These are phyloP conservation scores for Parachaetomium inaequale DNA, from an alignment of 495 filamentous ascomycete species.

Conservation along the genomic window DNA sequence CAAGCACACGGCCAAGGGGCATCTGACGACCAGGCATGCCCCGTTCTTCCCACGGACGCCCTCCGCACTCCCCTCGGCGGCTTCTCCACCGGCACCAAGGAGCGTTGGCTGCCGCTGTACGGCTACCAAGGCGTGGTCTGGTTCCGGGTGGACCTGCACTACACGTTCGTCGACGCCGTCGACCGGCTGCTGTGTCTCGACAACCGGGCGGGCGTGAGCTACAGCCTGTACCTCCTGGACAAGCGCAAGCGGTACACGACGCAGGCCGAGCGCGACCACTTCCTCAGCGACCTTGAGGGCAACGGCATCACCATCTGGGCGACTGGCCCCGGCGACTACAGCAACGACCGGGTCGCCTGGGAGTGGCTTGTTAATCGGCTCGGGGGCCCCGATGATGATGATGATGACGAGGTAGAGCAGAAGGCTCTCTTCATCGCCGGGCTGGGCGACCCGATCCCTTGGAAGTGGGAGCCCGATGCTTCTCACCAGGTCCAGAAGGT, in stretches of 20 bases:
- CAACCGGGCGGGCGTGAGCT: constrained; percentile 21
- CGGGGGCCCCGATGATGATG: background rate
- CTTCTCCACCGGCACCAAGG: too few species aligned
- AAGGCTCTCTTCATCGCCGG: constrained; percentile 23
- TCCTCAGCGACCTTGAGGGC: background rate
- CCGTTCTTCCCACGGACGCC: background rate
- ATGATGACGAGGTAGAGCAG: too few species aligned
- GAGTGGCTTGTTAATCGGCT: constrained; percentile 13
- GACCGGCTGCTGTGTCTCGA: constrained; percentile 30
- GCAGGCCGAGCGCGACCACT: background rate
- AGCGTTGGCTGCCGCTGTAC: constrained; percentile 20
- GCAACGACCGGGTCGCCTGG: constrained; percentile 14
- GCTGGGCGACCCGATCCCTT: constrained; percentile 19
- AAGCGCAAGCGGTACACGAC: constrained; percentile 12
- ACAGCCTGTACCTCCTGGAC: constrained; percentile 27
- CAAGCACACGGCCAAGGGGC: background rate
- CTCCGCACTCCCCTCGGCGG: background rate
- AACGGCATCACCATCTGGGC: constrained; percentile 7
- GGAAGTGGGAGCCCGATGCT: constrained; percentile 20
- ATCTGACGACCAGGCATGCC: background rate
- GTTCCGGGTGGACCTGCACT: constrained; percentile 19
- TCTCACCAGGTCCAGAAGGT: constrained; percentile 18
- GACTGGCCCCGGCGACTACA: constrained; percentile 22
- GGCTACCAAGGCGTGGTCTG: constrained; percentile 32
- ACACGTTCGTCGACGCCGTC: constrained; percentile 34